Evolutionary conservation across 306 rosid genomes (phyloP).

Genomic region (Citrullus mucosospermus): DNA sequence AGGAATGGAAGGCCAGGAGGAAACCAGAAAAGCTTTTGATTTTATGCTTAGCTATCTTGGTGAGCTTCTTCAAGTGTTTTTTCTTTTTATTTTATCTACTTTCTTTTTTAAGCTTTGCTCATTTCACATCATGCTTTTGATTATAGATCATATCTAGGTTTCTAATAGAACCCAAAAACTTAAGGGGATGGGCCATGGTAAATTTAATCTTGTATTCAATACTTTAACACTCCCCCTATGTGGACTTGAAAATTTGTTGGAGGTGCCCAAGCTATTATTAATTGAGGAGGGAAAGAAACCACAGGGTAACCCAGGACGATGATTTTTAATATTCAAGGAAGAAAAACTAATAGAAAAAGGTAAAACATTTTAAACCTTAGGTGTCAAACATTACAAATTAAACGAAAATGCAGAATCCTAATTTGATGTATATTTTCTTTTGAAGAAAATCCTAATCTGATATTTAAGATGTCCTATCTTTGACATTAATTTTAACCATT

Average conservation of each 20-base stretch:
- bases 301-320: not conserved
- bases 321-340: not conserved
- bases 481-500: not conserved
- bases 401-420: not conserved
- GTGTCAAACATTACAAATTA: not conserved
- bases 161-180: not conserved
- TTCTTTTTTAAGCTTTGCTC: not conserved
- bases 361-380: not conserved
- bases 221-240: not conserved
- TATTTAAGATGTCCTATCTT: not conserved
- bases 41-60: constrained; percentile 92
- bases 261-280: not conserved
- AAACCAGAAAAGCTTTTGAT: constrained; percentile 95
- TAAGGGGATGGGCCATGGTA: not conserved
- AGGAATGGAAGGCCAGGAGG: constrained; percentile 94
- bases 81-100: too few species aligned
- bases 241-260: not conserved
- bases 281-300: not conserved
- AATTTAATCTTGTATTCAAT: not conserved
- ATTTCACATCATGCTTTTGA: not conserved
- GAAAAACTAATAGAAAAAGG: not conserved
- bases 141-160: not conserved
- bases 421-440: not conserved
- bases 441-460: not conserved
- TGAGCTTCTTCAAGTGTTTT: not conserved